Conservation (phyloP, 2,329 filamentous ascomycete species). For the Colletotrichum orbiculare region DNA sequence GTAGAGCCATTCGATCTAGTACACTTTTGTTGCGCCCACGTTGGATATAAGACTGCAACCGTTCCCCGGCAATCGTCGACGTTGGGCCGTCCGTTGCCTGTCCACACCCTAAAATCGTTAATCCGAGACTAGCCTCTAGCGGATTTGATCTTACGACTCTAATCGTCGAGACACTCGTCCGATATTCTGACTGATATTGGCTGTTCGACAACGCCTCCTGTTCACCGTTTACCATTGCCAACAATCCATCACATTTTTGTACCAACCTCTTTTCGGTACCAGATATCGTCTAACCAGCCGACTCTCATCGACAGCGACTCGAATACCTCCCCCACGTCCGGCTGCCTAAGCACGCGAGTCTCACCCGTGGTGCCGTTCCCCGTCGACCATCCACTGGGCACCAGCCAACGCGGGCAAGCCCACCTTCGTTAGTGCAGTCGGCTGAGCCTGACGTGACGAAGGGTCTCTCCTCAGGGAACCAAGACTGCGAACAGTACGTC, state of each 20-base stretch:
- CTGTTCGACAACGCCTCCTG: not conserved
- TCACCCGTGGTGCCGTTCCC: slow-evolving; percentile 27
- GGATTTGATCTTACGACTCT: slow-evolving; percentile 2
- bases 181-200: not conserved
- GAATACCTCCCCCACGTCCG: slow-evolving; percentile 2
- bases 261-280: not conserved
- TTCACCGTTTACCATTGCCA: not conserved
- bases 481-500: slow-evolving; percentile 32
- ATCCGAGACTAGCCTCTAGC: slow-evolving; percentile 15
- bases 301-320: not conserved
- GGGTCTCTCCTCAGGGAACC: slow-evolving; percentile 14
- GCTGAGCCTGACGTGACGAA: slow-evolving; percentile 22
- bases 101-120: slow-evolving; percentile 6
- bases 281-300: not conserved
- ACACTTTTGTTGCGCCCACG: slow-evolving; percentile 20
- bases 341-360: slow-evolving; percentile 33
- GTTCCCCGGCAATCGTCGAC: slow-evolving; percentile 29
- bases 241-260: slow-evolving; percentile 13
- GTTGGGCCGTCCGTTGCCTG: slow-evolving; percentile 25
- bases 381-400: slow-evolving; percentile 15
- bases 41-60: slow-evolving; percentile 37
- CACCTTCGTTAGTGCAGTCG: not conserved
- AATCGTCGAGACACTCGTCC: not conserved
- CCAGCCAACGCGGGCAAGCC: slow-evolving; percentile 16
- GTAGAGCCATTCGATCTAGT: slow-evolving; percentile 1